Conservation (phyloP, 2,329 filamentous ascomycete species). For the Epichloe amarillans region DNA sequence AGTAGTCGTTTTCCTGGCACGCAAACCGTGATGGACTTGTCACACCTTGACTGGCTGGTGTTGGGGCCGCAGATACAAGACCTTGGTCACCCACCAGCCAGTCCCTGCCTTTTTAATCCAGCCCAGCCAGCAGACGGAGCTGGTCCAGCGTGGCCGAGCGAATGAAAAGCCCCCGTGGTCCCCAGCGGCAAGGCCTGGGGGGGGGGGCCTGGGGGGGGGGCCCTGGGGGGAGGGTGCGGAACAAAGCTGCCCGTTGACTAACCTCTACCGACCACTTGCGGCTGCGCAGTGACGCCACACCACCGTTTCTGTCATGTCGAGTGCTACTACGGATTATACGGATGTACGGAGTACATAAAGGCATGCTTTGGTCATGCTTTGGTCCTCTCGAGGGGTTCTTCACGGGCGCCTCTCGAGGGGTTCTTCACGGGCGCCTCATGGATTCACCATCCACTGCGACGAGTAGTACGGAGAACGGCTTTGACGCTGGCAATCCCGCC, state of each 20-base stretch:
- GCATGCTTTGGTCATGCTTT: too few relatives aligned
- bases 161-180: neutral
- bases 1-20: too few relatives aligned
- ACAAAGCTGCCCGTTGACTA: neutral
- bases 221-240: neutral
- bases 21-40: too few relatives aligned
- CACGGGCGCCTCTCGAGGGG: too few relatives aligned
- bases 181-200: neutral
- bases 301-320: neutral
- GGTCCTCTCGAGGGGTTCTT: neutral
- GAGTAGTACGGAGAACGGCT: neutral
- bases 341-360: too few relatives aligned
- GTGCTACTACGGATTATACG: neutral
- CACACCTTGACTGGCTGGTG: neutral
- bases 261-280: neutral
- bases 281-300: neutral
- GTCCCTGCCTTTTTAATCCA: neutral
- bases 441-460: neutral
- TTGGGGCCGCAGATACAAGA: neutral
- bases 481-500: neutral
- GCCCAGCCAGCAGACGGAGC: neutral
- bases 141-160: neutral
- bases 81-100: neutral
- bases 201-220: neutral
- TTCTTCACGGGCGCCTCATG: neutral